A percentile compares a stretch with the other conserved stretches of the same genome.
Evolutionary conservation across 2,329 filamentous ascomycete species (phyloP).

Genomic region (Talaromyces sp.): DNA sequence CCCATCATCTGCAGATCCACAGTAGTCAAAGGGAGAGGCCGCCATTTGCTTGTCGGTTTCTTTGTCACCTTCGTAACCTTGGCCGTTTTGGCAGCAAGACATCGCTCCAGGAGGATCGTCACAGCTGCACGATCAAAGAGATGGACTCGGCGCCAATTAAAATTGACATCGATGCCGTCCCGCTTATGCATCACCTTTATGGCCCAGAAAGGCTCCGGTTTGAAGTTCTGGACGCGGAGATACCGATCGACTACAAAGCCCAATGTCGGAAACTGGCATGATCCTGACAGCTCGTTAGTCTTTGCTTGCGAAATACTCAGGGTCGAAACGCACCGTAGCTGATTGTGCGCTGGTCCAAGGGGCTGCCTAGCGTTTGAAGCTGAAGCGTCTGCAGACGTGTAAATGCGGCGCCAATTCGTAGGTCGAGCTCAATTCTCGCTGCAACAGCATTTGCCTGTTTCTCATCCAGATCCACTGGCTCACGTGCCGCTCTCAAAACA

Average conservation of each 20-base stretch:
- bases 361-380: conserved; percentile 66
- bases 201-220: conserved; percentile 86
- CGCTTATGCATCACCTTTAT: conserved; percentile 79
- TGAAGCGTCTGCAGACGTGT: conserved; percentile 80
- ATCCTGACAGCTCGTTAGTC: conserved; percentile 47
- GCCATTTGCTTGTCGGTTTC: conserved; percentile 91
- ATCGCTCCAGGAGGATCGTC: conserved; percentile 78
- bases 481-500: conserved; percentile 74
- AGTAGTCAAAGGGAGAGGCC: conserved; percentile 86
- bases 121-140: conserved; percentile 84
- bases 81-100: conserved; percentile 68
- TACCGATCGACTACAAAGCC: conserved; percentile 97
- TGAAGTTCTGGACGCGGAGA: conserved; percentile 87
- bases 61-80: conserved; percentile 80
- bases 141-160: conserved; percentile 74
- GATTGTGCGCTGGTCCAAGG: conserved; percentile 60
- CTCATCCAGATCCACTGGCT: conserved; percentile 74
- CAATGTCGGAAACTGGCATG: conserved; percentile 93
- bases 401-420: conserved; percentile 88
- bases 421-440: conserved; percentile 84
- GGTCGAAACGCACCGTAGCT: conserved; percentile 64
- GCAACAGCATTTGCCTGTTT: conserved; percentile 81
- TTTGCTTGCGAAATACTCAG: neutral
- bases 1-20: conserved; percentile 96
- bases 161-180: conserved; percentile 72